These are phyloP conservation scores for Phytophthora citrophthora DNA, from an alignment of 352 stramenopile genomes.

Conservation along the genomic window DNA sequence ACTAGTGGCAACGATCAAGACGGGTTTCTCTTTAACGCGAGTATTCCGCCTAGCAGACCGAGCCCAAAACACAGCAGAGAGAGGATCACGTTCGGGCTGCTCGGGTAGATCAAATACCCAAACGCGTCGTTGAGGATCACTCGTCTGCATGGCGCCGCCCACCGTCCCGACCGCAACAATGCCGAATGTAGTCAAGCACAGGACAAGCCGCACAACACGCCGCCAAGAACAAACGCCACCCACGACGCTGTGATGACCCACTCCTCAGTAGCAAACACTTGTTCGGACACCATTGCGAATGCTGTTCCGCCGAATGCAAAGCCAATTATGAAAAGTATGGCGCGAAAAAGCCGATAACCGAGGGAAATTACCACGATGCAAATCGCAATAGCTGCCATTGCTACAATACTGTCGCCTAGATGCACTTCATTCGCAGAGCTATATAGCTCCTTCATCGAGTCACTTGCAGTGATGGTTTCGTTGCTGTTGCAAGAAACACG, in stretches of 20 bases:
- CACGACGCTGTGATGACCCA: constrained; percentile 51
- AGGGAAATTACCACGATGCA: constrained; percentile 47
- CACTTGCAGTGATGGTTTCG: constrained; percentile 14
- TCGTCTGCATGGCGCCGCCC: constrained; percentile 49
- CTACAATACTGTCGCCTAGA: constrained; percentile 41
- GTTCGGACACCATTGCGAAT: constrained; percentile 37
- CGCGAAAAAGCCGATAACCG: constrained; percentile 62
- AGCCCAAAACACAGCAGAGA: constrained; percentile 38
- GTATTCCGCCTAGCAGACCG: constrained; percentile 33
- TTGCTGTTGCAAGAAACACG: neutral
- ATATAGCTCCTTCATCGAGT: constrained; percentile 45
- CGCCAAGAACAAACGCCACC: constrained; percentile 48
- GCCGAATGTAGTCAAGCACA: constrained; percentile 44
- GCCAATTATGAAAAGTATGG: constrained; percentile 46
- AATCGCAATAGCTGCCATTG: constrained; percentile 43
- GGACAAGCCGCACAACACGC: constrained; percentile 39
- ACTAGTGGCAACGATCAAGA: constrained; percentile 48
- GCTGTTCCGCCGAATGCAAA: constrained; percentile 46
- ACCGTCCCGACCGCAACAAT: constrained; percentile 49
- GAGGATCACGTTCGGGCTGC: constrained; percentile 38
- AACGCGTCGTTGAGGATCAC: constrained; percentile 43
- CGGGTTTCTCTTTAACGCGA: constrained; percentile 52
- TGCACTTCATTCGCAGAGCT: constrained; percentile 46
- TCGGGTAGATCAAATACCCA: constrained; percentile 48
- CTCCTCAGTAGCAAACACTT: constrained; percentile 32